A percentile compares a stretch with the other conserved stretches of the same genome.
Evolutionary conservation across 1,284 basidiomycete genomes (phyloP).

Genomic region (Sanghuangporus baumii): DNA sequence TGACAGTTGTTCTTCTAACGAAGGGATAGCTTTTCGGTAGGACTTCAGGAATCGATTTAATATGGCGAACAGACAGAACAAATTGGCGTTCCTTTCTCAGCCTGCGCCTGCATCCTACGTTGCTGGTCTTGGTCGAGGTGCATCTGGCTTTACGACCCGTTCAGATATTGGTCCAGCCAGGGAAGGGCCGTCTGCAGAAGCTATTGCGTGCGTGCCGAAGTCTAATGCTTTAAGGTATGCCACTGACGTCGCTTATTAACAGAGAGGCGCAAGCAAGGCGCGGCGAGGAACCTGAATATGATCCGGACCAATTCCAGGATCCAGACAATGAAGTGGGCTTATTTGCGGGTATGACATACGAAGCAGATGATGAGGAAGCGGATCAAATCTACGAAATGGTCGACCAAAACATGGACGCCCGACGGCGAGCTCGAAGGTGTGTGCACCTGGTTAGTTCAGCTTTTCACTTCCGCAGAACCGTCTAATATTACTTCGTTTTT

Average conservation of each 20-base stretch:
- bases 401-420: slow-evolving; percentile 85
- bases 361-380: slow-evolving; percentile 96
- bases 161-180: slow-evolving; percentile 98
- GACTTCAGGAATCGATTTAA: neutral
- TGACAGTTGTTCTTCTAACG: neutral
- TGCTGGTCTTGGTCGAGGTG: slow-evolving; percentile 93
- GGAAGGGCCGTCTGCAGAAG: slow-evolving; percentile 88
- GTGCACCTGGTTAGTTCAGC: slow-evolving; percentile 42
- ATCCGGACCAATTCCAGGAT: slow-evolving; percentile 90
- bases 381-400: slow-evolving; percentile 92
- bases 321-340: slow-evolving; percentile 97
- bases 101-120: slow-evolving; percentile 92
- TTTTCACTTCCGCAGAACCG: slow-evolving; percentile 25
- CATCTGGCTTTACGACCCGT: slow-evolving; percentile 96
- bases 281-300: slow-evolving; percentile 82
- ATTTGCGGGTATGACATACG: slow-evolving; percentile 94
- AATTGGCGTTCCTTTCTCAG: slow-evolving; percentile 79
- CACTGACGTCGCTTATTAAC: slow-evolving; percentile 11
- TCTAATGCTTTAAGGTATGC: neutral
- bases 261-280: slow-evolving; percentile 79
- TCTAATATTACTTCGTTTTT: slow-evolving; percentile 25
- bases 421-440: slow-evolving; percentile 75
- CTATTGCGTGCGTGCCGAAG: slow-evolving; percentile 59
- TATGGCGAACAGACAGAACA: slow-evolving; percentile 62
- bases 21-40: too few relatives aligned